Evolutionary conservation across 2,329 filamentous ascomycete species (phyloP).

Genomic region (Phialophora tarda): DNA sequence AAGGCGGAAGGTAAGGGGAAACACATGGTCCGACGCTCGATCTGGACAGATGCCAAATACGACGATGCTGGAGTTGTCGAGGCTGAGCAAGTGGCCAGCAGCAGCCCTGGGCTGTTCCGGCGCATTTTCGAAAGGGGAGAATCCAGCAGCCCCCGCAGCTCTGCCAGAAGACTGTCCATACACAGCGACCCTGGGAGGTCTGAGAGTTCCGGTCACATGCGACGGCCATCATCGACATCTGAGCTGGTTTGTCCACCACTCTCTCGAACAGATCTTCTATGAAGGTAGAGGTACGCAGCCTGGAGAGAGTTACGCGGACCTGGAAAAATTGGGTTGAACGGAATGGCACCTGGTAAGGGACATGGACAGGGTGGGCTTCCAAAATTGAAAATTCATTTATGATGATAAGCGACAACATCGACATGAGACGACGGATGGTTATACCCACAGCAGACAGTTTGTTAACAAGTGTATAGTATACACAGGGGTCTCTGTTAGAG

Average conservation of each 20-base stretch:
- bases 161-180: not conserved
- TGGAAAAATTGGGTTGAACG: not conserved
- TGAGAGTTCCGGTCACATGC: not conserved
- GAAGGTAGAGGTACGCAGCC: not conserved
- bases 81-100: not conserved
- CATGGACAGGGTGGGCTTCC: not conserved
- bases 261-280: not conserved
- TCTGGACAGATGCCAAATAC: not conserved
- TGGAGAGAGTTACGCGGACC: not conserved
- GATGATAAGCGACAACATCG: not conserved
- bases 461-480: not conserved
- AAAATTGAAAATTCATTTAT: constrained; percentile 1
- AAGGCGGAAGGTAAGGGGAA: not conserved
- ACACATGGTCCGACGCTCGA: not conserved
- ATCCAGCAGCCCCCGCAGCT: not conserved
- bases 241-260: constrained; percentile 6
- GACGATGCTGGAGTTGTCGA: not conserved
- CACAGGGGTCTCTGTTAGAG: not conserved
- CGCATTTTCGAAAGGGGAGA: constrained; percentile 3
- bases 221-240: not conserved
- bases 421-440: not conserved
- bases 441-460: not conserved
- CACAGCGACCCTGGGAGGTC: not conserved
- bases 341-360: not conserved
- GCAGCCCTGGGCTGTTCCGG: not conserved